These are phyloP conservation scores for Quercus alba DNA, from an alignment of 306 rosid species.

Conservation along the genomic window DNA sequence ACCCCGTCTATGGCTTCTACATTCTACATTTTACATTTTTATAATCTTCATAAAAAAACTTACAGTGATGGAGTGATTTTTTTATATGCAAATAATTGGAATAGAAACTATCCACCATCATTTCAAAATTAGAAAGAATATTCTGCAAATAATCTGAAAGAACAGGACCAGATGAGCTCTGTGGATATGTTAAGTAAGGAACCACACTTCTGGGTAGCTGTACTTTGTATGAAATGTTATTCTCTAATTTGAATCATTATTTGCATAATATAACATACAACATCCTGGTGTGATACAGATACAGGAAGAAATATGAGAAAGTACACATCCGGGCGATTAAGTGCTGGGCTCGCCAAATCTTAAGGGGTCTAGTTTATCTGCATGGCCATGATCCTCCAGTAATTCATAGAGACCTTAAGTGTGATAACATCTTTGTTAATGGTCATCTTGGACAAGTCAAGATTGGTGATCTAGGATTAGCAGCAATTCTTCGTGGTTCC, in stretches of 20 bases:
- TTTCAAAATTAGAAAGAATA: neutral
- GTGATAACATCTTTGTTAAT: constrained; percentile 83
- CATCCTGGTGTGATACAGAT: constrained; percentile 47
- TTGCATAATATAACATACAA: neutral
- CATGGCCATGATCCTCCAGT: constrained; percentile 85
- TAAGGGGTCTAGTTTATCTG: constrained; percentile 70
- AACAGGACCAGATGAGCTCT: neutral
- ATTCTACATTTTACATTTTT: neutral
- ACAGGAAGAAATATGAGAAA: constrained; percentile 60
- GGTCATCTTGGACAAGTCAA: constrained; percentile 96
- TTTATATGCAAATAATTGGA: constrained; percentile 1
- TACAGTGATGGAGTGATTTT: neutral
- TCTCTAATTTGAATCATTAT: constrained; percentile 1
- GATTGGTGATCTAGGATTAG: constrained; percentile 89
- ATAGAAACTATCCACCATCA: neutral
- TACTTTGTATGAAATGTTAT: neutral
- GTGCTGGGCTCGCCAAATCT: constrained; percentile 78
- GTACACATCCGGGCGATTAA: constrained; percentile 64
- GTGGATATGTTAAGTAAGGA: neutral
- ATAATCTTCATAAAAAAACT: neutral
- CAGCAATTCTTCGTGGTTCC: constrained; percentile 71
- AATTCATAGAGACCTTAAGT: constrained; percentile 87
- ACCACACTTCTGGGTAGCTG: neutral
- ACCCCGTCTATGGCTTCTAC: neutral
- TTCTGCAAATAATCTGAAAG: neutral